Base-by-base conservation (phyloP, 2,329 filamentous ascomycete genomes). In the Ascocoryne sarcoides region DNA sequence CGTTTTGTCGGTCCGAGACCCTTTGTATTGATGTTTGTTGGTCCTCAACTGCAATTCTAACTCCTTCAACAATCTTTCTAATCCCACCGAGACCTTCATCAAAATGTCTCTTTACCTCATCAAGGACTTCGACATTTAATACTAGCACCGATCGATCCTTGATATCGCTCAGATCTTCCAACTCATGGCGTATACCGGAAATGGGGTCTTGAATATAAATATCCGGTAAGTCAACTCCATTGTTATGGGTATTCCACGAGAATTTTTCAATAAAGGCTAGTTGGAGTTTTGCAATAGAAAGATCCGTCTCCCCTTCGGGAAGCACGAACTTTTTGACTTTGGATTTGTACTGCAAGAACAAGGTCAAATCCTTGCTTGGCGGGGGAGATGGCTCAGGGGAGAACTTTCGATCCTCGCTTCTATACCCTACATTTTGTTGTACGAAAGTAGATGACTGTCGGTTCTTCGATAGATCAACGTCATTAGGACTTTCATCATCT, bases 201-300 rank as follows among this genome's bases (percentile, higher is more conserved):
- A 95, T 75, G 0, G 89, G 83, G 60, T 98, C 92, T 61, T 98
- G 92, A 12, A 98, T 92, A 60, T 98, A 95, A 12, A 98, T 96
- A 54, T 98, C 92, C 0, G 92, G 92, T 33, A 98, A 66, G 59
- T 98, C 92, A 10, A 79, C 77, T 5, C 92, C 92, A 55, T 95
- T 93, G 45, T 87, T 83, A 53, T 96, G 89, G 1, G 90, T 95
- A 54, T 95, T 96, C 89, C 93, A 98, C 0, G 90, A 92, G 59
- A 98, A 98, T 60, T 95, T 98, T 53, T 98, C 92, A 53, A 98
- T 98, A 54, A 98, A 98, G 1, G 92, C 90, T 19, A 98, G 73
- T 61, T 98, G 90, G 43, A 98, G 64, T 17, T 89, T 77, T 1
- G 88, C 88, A 44, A 95, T 82, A 2, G 86, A 90, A 9, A 98